Evolutionary conservation across 2,329 filamentous ascomycete species (phyloP).

Genomic region (Fusarium liriodendri): DNA sequence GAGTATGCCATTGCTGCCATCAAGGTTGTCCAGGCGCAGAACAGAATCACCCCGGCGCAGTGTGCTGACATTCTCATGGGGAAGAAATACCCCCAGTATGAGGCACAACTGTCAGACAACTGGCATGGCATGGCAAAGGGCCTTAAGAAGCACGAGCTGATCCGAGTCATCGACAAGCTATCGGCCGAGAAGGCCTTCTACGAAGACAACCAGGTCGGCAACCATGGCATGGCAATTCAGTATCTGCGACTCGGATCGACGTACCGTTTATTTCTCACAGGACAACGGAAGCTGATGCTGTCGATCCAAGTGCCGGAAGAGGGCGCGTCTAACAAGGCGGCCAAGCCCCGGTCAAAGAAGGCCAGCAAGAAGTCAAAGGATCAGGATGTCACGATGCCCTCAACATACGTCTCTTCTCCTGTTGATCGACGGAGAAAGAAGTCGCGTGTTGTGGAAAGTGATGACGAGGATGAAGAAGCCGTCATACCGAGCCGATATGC

Average conservation of each 20-base stretch:
- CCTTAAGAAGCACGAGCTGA: constrained; percentile 79
- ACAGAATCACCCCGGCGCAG: constrained; percentile 77
- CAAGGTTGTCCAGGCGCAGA: constrained; percentile 70
- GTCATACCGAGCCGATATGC: constrained; percentile 60
- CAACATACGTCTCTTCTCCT: constrained; percentile 65
- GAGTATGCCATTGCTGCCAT: constrained; percentile 78
- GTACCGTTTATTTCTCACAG: constrained; percentile 56
- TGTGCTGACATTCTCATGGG: constrained; percentile 89
- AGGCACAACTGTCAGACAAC: constrained; percentile 63
- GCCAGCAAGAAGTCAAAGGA: constrained; percentile 51
- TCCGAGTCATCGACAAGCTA: constrained; percentile 85
- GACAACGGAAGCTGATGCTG: constrained; percentile 59
- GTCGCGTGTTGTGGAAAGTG: constrained; percentile 40
- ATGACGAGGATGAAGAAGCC: constrained; percentile 51
- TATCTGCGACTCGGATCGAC: constrained; percentile 70
- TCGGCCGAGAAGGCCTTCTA: constrained; percentile 77
- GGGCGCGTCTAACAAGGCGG: constrained; percentile 44
- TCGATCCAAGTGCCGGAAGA: constrained; percentile 54
- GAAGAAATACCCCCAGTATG: constrained; percentile 68
- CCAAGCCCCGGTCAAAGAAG: constrained; percentile 49
- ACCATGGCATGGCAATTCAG: constrained; percentile 75
- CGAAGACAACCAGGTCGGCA: constrained; percentile 70
- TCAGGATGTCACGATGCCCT: constrained; percentile 54
- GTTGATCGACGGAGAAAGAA: constrained; percentile 50
- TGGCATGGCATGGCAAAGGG: constrained; percentile 76